Base-by-base conservation (phyloP, 192 early-diverging fungal species). In the Coemansia brasiliensis region DNA sequence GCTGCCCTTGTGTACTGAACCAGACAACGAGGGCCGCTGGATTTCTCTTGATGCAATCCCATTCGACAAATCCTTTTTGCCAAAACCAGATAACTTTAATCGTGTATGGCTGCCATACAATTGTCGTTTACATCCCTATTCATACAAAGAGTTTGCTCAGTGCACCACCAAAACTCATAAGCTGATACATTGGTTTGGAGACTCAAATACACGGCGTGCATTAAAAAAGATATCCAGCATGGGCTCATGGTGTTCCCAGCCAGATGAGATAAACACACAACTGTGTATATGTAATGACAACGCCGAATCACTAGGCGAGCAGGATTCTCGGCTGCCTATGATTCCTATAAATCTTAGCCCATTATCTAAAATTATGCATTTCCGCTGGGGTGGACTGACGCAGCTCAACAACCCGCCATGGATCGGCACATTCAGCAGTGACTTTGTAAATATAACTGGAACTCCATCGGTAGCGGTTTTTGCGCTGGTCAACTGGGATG, bases 221-320 rank as follows among this genome's bases (percentile, higher is more conserved):
- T 11, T 83, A 16, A 83, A 83, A 40, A 81, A 74, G 59, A 55
- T 83, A 11, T 38, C 67, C 9, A 78, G 64, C 9, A 48, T 62
- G 48, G 81, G 81, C 25, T 18, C 57, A 24, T 82, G 81, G 81
- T 82, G 81, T 60, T 16, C 52, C 3, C 12, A 27, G 5, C 32
- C n/a, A 20, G 66, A 64, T 3, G 45, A 49, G 10, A 29, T 39
- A 7, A 26, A 57, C 11, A 55, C 50, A 2, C 50, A 61, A 11
- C 40, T 35, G n/a, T 83, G 82, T 27, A 52, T 65, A 9, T 83
- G 82, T 54, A 79, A 83, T 61, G 82, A 83, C 59, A 75, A 69
- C 44, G 11, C 9, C 1, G 77, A 80, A 29, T 12, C 27, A 4
- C 49, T 60, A 16, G 26, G 26, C 1, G 61, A 62, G 54, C 74